Evolutionary conservation across 345 rosid genomes (phyloP).

Genomic region (Clarkia xantiana): DNA sequence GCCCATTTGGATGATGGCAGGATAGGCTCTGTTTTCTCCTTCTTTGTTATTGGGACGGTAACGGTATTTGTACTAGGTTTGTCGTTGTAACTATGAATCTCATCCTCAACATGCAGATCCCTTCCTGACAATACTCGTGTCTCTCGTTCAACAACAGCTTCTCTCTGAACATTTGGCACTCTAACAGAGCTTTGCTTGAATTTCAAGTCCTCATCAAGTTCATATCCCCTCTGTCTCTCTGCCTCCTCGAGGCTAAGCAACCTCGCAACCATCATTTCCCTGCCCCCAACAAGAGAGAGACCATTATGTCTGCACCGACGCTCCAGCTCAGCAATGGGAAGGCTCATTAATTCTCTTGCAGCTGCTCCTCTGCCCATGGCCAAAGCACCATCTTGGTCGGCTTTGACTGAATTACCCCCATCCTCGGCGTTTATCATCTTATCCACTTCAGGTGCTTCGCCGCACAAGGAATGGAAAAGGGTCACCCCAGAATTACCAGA

Average conservation of each 20-base stretch:
- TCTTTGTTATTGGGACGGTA: slow-evolving; percentile 21
- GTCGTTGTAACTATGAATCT: slow-evolving; percentile 20
- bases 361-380: slow-evolving; percentile 97
- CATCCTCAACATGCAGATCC: slow-evolving; percentile 33
- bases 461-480: slow-evolving; percentile 72
- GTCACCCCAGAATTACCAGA: slow-evolving; percentile 76
- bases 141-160: slow-evolving; percentile 34
- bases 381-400: slow-evolving; percentile 76
- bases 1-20: slow-evolving; percentile 97
- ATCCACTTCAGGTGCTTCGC: slow-evolving; percentile 78
- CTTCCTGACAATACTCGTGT: slow-evolving; percentile 29
- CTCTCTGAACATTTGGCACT: slow-evolving; percentile 35
- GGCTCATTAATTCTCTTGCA: slow-evolving; percentile 70
- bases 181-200: slow-evolving; percentile 34
- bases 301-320: slow-evolving; percentile 98
- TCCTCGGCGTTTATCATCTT: slow-evolving; percentile 39
- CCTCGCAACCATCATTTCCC: slow-evolving; percentile 92
- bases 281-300: slow-evolving; percentile 90
- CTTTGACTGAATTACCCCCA: slow-evolving; percentile 27
- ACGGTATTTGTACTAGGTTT: slow-evolving; percentile 12
- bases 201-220: slow-evolving; percentile 62
- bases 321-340: slow-evolving; percentile 83
- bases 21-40: slow-evolving; percentile 63
- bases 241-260: slow-evolving; percentile 90
- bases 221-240: slow-evolving; percentile 80